phyloP scores from a whole-genome alignment of 495 filamentous ascomycete genomes.

The Xylaria venustula region DNA sequence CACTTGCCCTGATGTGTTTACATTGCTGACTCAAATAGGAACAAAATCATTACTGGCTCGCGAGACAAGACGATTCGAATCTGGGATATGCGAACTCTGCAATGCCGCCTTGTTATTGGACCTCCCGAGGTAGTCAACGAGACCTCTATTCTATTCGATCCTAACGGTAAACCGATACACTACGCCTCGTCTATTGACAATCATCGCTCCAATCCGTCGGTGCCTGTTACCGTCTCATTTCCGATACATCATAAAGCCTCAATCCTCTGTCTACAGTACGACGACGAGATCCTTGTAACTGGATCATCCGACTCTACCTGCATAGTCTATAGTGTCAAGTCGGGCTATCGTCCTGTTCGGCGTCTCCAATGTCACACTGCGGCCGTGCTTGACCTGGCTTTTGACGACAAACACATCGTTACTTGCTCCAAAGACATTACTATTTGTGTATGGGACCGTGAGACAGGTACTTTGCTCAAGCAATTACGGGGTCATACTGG shows the following conservation, averaged over 20 bases:
- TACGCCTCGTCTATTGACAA: slow-evolving; percentile 47
- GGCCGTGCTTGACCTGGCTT: slow-evolving; percentile 88
- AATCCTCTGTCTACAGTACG: slow-evolving; percentile 92
- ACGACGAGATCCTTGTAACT: slow-evolving; percentile 87
- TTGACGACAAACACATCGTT: slow-evolving; percentile 88
- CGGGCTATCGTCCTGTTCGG: slow-evolving; percentile 71
- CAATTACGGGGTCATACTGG: slow-evolving; percentile 80
- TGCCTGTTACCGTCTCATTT: slow-evolving; percentile 48
- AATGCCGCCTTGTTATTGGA: slow-evolving; percentile 78
- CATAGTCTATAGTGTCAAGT: slow-evolving; percentile 83
- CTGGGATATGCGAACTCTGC: slow-evolving; percentile 86
- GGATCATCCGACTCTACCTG: slow-evolving; percentile 90
- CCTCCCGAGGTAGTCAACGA: slow-evolving; percentile 50
- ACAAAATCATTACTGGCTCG: slow-evolving; percentile 95
- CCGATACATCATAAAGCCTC: slow-evolving; percentile 74
- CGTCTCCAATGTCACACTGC: slow-evolving; percentile 75
- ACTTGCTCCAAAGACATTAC: slow-evolving; percentile 93
- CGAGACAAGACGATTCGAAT: slow-evolving; percentile 92
- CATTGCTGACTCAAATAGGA: slow-evolving; percentile 45
- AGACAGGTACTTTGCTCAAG: slow-evolving; percentile 67
- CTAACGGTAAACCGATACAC: slow-evolving; percentile 41
- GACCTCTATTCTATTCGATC: slow-evolving; percentile 42
- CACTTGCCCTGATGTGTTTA: background rate
- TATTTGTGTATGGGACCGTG: slow-evolving; percentile 90
- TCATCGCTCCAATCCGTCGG: slow-evolving; percentile 39